Conservation (phyloP, 106 monocot genomes). For the Phalaenopsis equestris region DNA sequence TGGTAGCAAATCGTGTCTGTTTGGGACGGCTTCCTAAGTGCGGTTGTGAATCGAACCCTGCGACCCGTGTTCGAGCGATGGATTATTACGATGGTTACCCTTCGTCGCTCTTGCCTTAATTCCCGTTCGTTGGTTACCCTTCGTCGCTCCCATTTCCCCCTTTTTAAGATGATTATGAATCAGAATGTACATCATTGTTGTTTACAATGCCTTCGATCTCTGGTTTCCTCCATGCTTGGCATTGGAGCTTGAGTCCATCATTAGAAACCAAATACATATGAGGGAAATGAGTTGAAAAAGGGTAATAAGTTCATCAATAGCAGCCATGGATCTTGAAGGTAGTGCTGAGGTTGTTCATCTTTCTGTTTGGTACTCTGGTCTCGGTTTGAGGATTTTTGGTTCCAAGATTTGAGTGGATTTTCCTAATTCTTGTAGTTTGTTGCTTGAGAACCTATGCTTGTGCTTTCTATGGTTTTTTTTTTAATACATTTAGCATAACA, state of each 20-base stretch:
- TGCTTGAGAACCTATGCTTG: background rate
- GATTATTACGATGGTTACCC: no score
- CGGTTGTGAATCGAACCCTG: no score
- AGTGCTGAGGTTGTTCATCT: background rate
- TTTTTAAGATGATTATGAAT: background rate
- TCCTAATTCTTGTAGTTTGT: background rate
- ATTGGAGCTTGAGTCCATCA: slow-evolving; percentile 11
- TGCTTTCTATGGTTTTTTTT: background rate
- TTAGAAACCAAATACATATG: background rate
- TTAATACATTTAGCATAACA: no score
- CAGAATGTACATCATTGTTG: slow-evolving; percentile 1
- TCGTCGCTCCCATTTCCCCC: background rate
- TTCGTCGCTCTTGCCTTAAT: background rate
- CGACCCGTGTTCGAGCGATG: no score
- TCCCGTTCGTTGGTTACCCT: background rate
- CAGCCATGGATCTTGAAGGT: background rate
- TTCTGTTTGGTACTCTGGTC: background rate
- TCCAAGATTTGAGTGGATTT: background rate
- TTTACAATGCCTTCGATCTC: slow-evolving; percentile 1
- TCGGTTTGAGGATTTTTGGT: background rate
- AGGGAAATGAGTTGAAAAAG: background rate
- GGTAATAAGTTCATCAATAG: background rate
- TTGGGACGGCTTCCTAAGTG: no score
- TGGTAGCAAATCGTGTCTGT: no score
- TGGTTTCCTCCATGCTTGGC: slow-evolving; percentile 27